Percentiles rank a stretch among this genome's conserved stretches.
These are phyloP conservation scores for Hyphodiscus hymeniophilus DNA, from an alignment of 495 filamentous ascomycete species.

Conservation along the genomic window DNA sequence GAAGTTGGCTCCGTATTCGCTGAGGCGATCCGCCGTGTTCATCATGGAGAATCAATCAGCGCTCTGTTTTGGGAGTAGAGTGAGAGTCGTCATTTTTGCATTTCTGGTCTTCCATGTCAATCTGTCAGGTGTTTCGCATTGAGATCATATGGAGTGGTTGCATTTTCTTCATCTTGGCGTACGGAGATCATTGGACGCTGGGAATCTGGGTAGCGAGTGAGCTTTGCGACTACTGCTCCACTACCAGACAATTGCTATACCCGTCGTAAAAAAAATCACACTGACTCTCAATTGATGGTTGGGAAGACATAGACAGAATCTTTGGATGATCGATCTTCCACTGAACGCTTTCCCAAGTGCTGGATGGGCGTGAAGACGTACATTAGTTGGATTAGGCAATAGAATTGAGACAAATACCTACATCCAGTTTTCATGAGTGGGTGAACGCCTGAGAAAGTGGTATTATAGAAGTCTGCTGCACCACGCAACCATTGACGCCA, in stretches of 20 bases:
- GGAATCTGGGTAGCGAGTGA: conserved; percentile 7
- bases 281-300: conserved; percentile 14
- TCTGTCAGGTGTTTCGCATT: neutral
- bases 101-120: conserved; percentile 3
- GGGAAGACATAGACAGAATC: conserved; percentile 15
- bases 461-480: too few relatives aligned
- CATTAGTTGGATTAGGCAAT: neutral
- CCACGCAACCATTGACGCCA: too few relatives aligned
- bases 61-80: conserved; percentile 90
- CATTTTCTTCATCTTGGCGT: neutral
- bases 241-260: conserved; percentile 24
- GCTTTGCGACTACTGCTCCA: conserved; percentile 2
- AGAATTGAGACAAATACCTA: neutral
- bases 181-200: neutral
- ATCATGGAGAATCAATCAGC: conserved; percentile 97
- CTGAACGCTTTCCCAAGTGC: conserved; percentile 27
- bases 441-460: too few relatives aligned
- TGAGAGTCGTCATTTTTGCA: conserved; percentile 18
- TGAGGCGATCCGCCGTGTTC: conserved; percentile 93
- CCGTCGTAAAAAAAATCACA: conserved; percentile 13
- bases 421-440: too few relatives aligned
- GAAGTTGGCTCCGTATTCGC: conserved; percentile 91
- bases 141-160: neutral
- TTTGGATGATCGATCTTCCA: conserved; percentile 12
- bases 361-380: conserved; percentile 16